Conservation (phyloP, 2,329 filamentous ascomycete species). For the Trichoderma simmonsii region DNA sequence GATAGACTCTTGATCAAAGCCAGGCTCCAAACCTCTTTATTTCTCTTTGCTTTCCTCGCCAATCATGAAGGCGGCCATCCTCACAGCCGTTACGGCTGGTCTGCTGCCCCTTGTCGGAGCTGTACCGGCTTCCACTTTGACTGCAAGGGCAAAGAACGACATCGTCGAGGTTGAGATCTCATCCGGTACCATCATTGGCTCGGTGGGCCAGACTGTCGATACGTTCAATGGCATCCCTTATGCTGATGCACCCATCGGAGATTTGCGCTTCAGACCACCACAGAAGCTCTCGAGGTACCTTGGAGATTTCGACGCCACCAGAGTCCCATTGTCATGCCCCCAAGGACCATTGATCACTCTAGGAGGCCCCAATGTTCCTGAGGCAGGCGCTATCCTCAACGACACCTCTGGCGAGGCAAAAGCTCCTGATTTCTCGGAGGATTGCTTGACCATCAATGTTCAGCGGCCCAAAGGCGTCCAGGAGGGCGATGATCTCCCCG, state of each 20-base stretch:
- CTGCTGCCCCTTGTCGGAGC: not conserved
- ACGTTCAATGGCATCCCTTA: conserved; percentile 74
- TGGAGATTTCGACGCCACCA: conserved; percentile 60
- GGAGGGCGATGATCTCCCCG: conserved; percentile 56
- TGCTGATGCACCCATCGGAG: conserved; percentile 64
- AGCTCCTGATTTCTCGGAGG: conserved; percentile 40
- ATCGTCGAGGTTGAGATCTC: conserved; percentile 51
- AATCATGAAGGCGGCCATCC: not conserved
- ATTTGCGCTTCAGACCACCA: conserved; percentile 67
- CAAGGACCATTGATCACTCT: conserved; percentile 58
- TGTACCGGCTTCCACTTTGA: not conserved
- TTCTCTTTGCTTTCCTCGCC: no score
- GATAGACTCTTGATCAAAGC: not conserved
- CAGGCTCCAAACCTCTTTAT: not conserved
- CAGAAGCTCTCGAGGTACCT: conserved; percentile 52
- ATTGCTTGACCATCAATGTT: conserved; percentile 62
- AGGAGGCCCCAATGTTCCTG: not conserved
- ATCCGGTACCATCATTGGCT: conserved; percentile 55
- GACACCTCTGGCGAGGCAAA: not conserved
- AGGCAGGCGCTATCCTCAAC: not conserved
- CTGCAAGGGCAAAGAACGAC: not conserved
- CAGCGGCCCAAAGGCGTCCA: conserved; percentile 56
- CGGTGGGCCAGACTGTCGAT: conserved; percentile 50
- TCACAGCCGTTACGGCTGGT: not conserved
- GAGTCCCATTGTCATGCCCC: conserved; percentile 62